A percentile compares a stretch with the other conserved stretches of the same genome.
These are phyloP conservation scores for Cyberlindnera galapagoensis DNA, from an alignment of 805 yeast species.

Conservation along the genomic window DNA sequence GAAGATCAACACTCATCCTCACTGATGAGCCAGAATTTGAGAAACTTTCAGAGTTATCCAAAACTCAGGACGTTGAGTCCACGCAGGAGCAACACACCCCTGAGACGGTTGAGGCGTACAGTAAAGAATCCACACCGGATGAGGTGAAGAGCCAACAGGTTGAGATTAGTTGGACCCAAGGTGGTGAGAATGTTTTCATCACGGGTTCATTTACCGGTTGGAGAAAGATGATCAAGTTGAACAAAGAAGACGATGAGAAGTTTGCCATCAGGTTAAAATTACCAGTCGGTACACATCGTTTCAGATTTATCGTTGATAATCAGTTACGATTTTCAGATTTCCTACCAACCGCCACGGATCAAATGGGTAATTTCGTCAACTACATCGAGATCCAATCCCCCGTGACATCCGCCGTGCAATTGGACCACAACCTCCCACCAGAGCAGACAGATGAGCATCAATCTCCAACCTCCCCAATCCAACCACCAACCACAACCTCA, in stretches of 20 bases:
- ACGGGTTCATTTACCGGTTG: slow-evolving; percentile 98
- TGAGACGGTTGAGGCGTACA: slow-evolving; percentile 5
- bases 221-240: slow-evolving; percentile 93
- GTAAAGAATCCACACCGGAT: slow-evolving; percentile 4
- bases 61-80: no score
- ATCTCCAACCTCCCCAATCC: slow-evolving; percentile 17
- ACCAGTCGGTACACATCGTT: slow-evolving; percentile 89
- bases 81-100: slow-evolving; percentile 8
- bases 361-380: slow-evolving; percentile 92
- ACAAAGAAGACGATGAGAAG: slow-evolving; percentile 42
- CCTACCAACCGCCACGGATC: slow-evolving; percentile 95
- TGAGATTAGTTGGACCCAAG: slow-evolving; percentile 88
- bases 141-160: slow-evolving; percentile 38
- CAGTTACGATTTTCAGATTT: slow-evolving; percentile 84
- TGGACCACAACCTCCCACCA: slow-evolving; percentile 26
- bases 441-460: slow-evolving; percentile 16
- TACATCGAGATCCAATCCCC: slow-evolving; percentile 63
- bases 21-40: slow-evolving; percentile 62
- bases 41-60: no score
- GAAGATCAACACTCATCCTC: slow-evolving; percentile 67
- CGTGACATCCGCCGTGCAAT: slow-evolving; percentile 27
- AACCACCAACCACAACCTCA: background rate
- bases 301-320: slow-evolving; percentile 90
- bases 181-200: slow-evolving; percentile 92
- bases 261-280: slow-evolving; percentile 67